phyloP scores from a whole-genome alignment of 257 asterid genomes.

The Solanum arcanum region DNA sequence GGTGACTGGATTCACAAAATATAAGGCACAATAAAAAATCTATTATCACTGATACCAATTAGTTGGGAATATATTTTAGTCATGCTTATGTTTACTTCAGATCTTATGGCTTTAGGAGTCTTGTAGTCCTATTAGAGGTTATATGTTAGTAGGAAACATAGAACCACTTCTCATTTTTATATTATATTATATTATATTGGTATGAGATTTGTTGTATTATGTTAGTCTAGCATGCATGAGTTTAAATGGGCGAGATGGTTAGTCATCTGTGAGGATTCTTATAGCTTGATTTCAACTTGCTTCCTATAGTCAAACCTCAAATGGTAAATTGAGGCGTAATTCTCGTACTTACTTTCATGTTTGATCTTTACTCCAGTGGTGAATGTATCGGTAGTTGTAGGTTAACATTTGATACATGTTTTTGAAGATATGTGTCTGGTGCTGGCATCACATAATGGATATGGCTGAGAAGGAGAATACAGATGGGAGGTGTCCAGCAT shows the following conservation, averaged over 20 bases:
- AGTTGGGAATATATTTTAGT: background rate
- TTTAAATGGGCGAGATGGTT: background rate
- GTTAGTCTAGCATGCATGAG: background rate
- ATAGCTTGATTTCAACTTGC: background rate
- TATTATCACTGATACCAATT: background rate
- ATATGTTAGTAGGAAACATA: background rate
- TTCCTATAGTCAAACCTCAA: background rate
- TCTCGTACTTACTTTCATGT: background rate
- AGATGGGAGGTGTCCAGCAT: slow-evolving; percentile 97
- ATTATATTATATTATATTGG: background rate
- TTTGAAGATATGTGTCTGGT: slow-evolving; percentile 91
- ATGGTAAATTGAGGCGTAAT: background rate
- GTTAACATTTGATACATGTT: background rate
- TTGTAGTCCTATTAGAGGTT: background rate
- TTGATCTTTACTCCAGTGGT: background rate
- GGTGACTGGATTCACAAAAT: background rate
- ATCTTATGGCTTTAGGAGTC: background rate
- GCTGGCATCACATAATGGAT: slow-evolving; percentile 97
- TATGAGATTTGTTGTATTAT: background rate
- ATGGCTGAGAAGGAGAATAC: slow-evolving; percentile 97
- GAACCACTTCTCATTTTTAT: background rate
- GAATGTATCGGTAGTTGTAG: background rate
- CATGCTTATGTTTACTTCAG: background rate
- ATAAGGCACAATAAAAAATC: background rate
- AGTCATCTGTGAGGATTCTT: background rate